Base-by-base conservation (phyloP, 2,329 filamentous ascomycete genomes). In the Fusarium sp. region DNA sequence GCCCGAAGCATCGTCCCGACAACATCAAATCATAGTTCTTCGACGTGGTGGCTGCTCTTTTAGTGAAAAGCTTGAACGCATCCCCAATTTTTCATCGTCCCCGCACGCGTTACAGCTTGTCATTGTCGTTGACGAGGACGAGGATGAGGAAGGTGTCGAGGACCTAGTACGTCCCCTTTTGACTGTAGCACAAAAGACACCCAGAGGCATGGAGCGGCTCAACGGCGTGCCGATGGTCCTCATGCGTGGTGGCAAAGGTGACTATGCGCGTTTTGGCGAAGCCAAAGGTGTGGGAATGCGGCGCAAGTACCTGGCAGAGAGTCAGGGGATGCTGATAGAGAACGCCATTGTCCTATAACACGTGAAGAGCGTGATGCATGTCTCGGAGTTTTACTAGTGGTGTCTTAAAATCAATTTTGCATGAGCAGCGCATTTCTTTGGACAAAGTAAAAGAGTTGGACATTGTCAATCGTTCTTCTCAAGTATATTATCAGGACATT, bases 1-100 rank as follows among this genome's bases (percentile, higher is more conserved):
- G 4, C 85, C 86, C 4, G 84, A 86, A n/a, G 74, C 78, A 18
- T 85, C 83, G 0, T 80, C 85, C 5, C 84, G 83, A 29, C 80
- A 84, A 47, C 85, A 97, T 80, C 91, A 97, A 54, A 84, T 98
- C 64, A 90, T 99, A 63, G 87, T 97, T 52, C 85, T 98, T 74
- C 90, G 88, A 29, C 90, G 96, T 8, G 95, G 96, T 41, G 90
- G 89, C 2, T 99, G 96, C 82, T 91, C 87, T 25, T 98, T 98
- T 79, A 91, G 88, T 38, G 82, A 91, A 29, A 99, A 99, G 79
- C 82, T 98, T 1, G 85, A 87, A 54, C 94, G 93, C 70, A 94
- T 98, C n/a, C 94, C 95, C 1, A 87, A 88, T 12, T 95, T 91
- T 77, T 85, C 89, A 2, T 90, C 92, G 0, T 83, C 85, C 1